Base-by-base conservation (phyloP, 139 green algal species). In the Cymbomonas tetramitiformis region DNA sequence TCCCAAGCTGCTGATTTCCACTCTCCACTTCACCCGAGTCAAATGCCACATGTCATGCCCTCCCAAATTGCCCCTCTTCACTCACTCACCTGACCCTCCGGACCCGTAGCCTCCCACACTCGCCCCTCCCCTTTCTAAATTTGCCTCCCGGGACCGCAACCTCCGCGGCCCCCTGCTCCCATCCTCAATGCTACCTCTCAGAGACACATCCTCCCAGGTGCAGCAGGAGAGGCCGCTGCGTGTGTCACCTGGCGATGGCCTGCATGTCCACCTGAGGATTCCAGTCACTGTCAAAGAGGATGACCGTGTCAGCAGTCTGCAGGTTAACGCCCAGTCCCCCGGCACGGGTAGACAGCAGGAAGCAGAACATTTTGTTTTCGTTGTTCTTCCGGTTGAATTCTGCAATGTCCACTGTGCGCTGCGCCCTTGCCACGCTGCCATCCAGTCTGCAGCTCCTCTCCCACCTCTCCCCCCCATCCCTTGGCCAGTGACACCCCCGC, bases 201-300 rank as follows among this genome's bases (percentile, higher is more conserved):
- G 5, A 4, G 32, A 19, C 4, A 58, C 3, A 15, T 19, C 23
- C 26, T 31, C 5, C 26, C 43, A 47, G 4, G 6, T 5, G 15
- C 12, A 32, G 21, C 29, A 28, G 7, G 19, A 51, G 8, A 18
- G 15, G 39, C 39, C 32, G 28, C 23, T 34, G 10, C 53, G n/a
- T n/a, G 70, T 95, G 87, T 66, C 80, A 93, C 30, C 87, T 18
- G 18, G 38, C 55, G 40, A 62, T 62, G 5, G 55, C 55, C 34
- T 62, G 55, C 23, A 43, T 26, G 46, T 62, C 55, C 5, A 90
- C 91, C 68, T 86, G 84, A 0, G 55, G 55, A 41, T 62, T 77
- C 58, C 57, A 71, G 51, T 68, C 41, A 40, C 58, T 71, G 50
- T 79, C 71, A 44, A 68, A 79, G 40, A 79, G 58, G 19, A 79